Conservation (phyloP, 345 rosid genomes). For the Gossypioides kirkii region DNA sequence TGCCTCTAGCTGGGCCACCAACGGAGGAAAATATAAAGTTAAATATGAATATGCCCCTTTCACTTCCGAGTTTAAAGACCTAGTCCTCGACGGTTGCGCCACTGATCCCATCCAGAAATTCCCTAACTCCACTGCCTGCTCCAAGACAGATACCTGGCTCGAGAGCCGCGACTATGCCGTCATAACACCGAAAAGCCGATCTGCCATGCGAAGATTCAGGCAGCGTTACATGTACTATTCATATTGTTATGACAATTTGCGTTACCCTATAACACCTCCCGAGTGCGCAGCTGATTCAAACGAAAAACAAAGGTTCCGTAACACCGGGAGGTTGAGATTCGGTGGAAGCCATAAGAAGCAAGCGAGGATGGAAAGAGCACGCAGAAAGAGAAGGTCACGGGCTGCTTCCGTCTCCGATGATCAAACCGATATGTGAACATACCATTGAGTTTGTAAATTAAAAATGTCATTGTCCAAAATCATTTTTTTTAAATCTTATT, state of each 20-base stretch:
- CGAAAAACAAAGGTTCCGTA: constrained; percentile 51
- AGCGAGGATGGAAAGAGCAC: constrained; percentile 14
- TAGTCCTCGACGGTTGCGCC: constrained; percentile 67
- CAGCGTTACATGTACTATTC: constrained; percentile 82
- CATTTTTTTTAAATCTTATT: not conserved
- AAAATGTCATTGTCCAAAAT: not conserved
- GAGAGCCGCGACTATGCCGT: constrained; percentile 36
- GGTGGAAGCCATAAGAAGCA: constrained; percentile 56
- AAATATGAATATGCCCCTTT: constrained; percentile 78
- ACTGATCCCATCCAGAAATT: constrained; percentile 53
- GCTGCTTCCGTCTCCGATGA: not conserved
- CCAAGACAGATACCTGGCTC: constrained; percentile 23
- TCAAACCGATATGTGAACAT: not conserved
- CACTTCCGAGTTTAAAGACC: constrained; percentile 56
- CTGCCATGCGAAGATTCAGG: constrained; percentile 63
- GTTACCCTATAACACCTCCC: constrained; percentile 53
- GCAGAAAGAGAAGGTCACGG: constrained; percentile 8
- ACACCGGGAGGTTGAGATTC: constrained; percentile 68
- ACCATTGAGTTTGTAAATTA: not conserved
- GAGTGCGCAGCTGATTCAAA: constrained; percentile 56
- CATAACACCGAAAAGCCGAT: constrained; percentile 32
- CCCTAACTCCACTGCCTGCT: constrained; percentile 29
- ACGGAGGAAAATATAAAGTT: constrained; percentile 72
- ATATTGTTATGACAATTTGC: constrained; percentile 62
- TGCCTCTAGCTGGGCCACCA: constrained; percentile 88